Base-by-base conservation (phyloP, 257 asterid species). In the Primulina tabacum region DNA sequence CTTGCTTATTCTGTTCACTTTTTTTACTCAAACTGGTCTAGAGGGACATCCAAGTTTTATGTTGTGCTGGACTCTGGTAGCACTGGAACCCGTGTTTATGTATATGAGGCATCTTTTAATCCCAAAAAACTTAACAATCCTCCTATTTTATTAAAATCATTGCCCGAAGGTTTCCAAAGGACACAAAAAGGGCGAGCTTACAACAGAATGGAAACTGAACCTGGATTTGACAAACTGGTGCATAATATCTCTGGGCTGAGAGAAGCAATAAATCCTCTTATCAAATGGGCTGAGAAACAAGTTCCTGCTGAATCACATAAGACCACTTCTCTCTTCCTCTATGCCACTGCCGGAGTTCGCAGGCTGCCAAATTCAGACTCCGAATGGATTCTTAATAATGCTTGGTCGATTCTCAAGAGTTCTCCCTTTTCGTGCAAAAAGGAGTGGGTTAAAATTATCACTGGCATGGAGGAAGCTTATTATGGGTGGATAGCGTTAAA, bases 261-360 rank as follows among this genome's bases (percentile, higher is more conserved):
- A 64, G 32, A 58, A 61, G 87, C 85, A 74, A 83, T 87, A 47
- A 81, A 78, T 40, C 80, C 81, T 34, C 93, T 87, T 37, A 69
- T 85, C 71, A 78, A 38, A 66, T 85, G 93, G 94, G 90, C 90
- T 63, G 81, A 80, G 80, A 83, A 76, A 66, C 89, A 87, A 78
- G 85, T 87, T 72, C 94, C 94, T 11, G 32, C 12, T 50, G 71
- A 74, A 50, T 85, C 90, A 5, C 90, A 83, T 69, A 83, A 82
- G 73, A 68, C 80, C 35, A 87, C 94, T 28, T 82, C 88, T 62
- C 85, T 87, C 37, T 78, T 83, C 73, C 84, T 87, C 65, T 81
- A 85, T 71, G 93, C 93, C 18, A 87, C 93, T 56, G 93, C 93
- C 62, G 93, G 93, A 12, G 87, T 85, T 63, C 90, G 93, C 62